Conservation (phyloP, 75 land plant genomes). For the Selaginella moellendorffii region DNA sequence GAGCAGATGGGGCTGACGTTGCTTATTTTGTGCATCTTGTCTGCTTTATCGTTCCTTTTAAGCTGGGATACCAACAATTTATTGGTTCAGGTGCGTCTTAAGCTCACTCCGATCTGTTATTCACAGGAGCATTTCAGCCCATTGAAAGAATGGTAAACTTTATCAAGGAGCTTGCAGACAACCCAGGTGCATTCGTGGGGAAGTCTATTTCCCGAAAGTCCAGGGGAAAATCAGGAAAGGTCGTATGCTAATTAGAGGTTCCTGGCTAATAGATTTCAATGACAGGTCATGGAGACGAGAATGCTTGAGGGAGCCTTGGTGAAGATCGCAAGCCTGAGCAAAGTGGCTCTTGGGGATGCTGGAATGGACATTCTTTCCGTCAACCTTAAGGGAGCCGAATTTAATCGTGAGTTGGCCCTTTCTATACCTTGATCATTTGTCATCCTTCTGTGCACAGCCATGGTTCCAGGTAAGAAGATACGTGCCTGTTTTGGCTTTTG, state of each 20-base stretch:
- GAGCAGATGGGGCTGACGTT: conserved; percentile 25
- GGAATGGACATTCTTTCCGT: conserved; percentile 37
- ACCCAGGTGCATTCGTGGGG: conserved; percentile 36
- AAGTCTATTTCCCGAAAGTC: conserved; percentile 14
- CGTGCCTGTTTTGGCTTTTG: conserved; percentile 40
- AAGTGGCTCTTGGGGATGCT: conserved; percentile 37
- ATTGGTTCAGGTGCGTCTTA: conserved; percentile 23
- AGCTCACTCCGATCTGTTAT: neutral
- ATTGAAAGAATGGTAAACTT: conserved; percentile 36
- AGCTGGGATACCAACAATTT: conserved; percentile 31
- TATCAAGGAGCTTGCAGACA: conserved; percentile 36
- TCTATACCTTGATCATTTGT: too few species aligned
- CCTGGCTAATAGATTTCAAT: neutral
- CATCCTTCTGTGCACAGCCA: conserved; percentile 29
- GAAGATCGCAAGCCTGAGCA: conserved; percentile 32
- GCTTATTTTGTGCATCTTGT: conserved; percentile 18
- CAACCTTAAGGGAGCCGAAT: conserved; percentile 33
- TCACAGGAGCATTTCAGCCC: conserved; percentile 15
- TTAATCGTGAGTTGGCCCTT: conserved; percentile 35
- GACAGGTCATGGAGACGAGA: conserved; percentile 31
- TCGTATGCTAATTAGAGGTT: too few species aligned
- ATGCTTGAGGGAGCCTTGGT: conserved; percentile 29
- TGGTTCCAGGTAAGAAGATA: conserved; percentile 40
- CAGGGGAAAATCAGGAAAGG: neutral
- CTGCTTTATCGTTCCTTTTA: conserved; percentile 31